These are phyloP conservation scores for Fagus crenata DNA, from an alignment of 306 rosid species.

Conservation along the genomic window DNA sequence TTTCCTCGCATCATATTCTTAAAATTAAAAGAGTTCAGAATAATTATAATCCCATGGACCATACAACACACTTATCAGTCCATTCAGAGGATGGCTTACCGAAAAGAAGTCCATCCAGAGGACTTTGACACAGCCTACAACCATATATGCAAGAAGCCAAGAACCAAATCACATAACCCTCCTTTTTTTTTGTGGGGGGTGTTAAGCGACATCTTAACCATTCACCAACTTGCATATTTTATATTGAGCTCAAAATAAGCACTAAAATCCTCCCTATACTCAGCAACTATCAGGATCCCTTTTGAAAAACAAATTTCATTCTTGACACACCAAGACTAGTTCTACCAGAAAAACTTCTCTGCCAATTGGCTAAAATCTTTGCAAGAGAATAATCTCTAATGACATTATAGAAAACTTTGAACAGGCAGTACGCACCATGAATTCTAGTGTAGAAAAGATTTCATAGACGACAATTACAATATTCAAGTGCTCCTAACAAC, in stretches of 20 bases:
- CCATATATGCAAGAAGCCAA: not conserved
- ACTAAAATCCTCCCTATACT: not conserved
- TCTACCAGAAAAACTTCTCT: not conserved
- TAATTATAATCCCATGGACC: not conserved
- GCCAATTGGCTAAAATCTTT: not conserved
- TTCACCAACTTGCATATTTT: not conserved
- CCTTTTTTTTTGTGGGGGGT: not conserved
- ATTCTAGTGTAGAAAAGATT: not conserved
- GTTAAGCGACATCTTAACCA: not conserved
- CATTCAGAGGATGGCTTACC: not conserved
- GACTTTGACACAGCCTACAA: not conserved
- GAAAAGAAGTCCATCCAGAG: not conserved
- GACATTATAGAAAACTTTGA: not conserved
- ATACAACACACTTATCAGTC: not conserved
- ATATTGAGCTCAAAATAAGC: not conserved
- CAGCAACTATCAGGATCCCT: not conserved
- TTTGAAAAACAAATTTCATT: not conserved
- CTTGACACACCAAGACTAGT: not conserved
- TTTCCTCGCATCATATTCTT: not conserved
- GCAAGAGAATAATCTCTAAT: not conserved
- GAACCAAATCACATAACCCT: not conserved
- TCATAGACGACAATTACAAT: not conserved
- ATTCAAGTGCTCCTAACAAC: not conserved
- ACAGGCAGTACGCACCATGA: not conserved
- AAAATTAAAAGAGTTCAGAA: not conserved